Conservation (phyloP, 2,329 filamentous ascomycete genomes). For the Periconia digitata region DNA sequence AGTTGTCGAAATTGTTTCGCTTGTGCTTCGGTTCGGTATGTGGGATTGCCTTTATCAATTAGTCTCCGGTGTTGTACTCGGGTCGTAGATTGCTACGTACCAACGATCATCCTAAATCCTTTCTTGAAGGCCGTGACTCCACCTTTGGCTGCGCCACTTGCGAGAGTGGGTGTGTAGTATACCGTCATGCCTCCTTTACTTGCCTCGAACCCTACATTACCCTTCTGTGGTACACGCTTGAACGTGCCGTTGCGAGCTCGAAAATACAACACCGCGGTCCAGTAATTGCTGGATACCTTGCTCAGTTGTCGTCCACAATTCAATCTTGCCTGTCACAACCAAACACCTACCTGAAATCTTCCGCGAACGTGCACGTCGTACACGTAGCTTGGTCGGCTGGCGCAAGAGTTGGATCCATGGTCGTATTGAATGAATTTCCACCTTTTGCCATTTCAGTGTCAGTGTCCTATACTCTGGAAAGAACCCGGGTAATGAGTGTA, state of each 20-base stretch:
- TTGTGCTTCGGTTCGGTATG: conserved; percentile 37
- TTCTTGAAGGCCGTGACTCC: conserved; percentile 49
- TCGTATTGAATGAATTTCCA: conserved; percentile 22
- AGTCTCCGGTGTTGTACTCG: not conserved
- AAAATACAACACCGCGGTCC: conserved; percentile 37
- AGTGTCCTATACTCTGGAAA: not conserved
- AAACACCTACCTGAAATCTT: conserved; percentile 48
- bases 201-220: conserved; percentile 37
- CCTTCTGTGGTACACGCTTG: conserved; percentile 36
- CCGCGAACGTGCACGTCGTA: conserved; percentile 28
- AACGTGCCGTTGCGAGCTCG: conserved; percentile 32
- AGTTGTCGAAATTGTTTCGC: conserved; percentile 46
- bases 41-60: conserved; percentile 33
- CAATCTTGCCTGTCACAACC: not conserved
- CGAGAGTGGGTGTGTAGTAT: conserved; percentile 36
- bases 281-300: conserved; percentile 41
- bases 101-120: conserved; percentile 51
- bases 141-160: conserved; percentile 16
- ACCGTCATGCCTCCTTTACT: conserved; percentile 40
- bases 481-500: not conserved
- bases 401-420: conserved; percentile 20
- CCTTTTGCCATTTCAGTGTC: conserved; percentile 1
- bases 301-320: not conserved
- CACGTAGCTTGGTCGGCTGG: conserved; percentile 19
- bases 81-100: conserved; percentile 2